Evolutionary conservation across 345 rosid species (phyloP), one percentile per base, ranked within the genome.

Genomic region (Conringia planisiliqua): DNA sequence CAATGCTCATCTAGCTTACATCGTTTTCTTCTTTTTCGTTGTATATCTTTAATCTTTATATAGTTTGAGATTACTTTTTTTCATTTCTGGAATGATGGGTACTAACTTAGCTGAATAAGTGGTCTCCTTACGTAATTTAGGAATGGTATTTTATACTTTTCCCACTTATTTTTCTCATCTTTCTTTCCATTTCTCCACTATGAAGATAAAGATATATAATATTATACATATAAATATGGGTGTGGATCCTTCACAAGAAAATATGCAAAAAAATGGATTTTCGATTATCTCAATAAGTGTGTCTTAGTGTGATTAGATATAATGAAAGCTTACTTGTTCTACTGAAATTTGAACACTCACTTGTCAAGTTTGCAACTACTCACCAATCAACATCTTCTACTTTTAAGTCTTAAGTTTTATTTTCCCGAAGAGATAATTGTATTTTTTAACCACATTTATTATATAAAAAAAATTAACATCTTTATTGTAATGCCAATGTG

Each of bases 251-350:
- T 32, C 14, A 16, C 32, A 76, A 62, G 50, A 70, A 70, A 69
- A 76, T 69, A 76, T 62, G 71, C 62, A 55, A 47, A 44, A 55
- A 57, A 48, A 30, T 43, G 47, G n/a, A 30, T n/a, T 14, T 40
- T 57, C 12, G 61, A 50, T 77, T n/a, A 57, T 71, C 40, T 48
- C 30, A 58, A 71, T 57, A 58, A 77, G 71, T 35, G 59, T 36
- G 42, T 46, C 40, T 52, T 46, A 39, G 51, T 78, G 89, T 83
- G 83, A 84, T 62, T 80, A 82, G 71, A 66, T 57, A 63, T 81
- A 62, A 50, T 46, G 72, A 75, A 17, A 79, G 93, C 80, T 92
- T 83, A 84, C 98, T 87, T 89, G 97, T 82, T 79, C 81, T 32
- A 80, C 84, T 89, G 44, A 77, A 85, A 82, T 82, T 85, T 85